Base-by-base conservation (phyloP, 2,329 filamentous ascomycete species). In the Aspergillus nomiae region DNA sequence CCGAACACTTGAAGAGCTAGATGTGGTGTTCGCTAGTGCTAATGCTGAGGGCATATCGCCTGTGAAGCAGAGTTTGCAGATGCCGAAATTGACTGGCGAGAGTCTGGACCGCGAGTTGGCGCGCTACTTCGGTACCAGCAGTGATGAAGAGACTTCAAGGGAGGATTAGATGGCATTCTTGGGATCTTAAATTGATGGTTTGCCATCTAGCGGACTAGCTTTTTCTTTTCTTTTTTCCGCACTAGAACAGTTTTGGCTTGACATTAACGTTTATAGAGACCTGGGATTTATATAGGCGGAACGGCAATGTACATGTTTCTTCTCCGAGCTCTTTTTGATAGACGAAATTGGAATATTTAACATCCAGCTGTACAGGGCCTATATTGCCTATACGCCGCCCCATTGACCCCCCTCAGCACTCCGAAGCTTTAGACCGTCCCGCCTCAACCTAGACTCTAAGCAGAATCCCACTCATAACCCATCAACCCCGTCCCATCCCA, bases 1-100 rank as follows among this genome's bases (percentile, higher is more conserved):
- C 63, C 83, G 84, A 7, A 85, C 82, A 11, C 79, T 91, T 34
- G 89, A 91, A 74, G 89, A 91, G 73, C 86, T 91, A 74, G 89
- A 91, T 19, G 32, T 58, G 4, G 58, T 63, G 11, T 61, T 61
- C 30, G 59, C 59, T 6, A 61, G 59, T 41, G 59, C 59, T n/a
- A 28, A 50, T 32, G 59, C 59, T 14, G 6, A 61, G 43, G 59
- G 59, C 21, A 50, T 61, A 19, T 30, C 41, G 14, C 59, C 59
- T 9, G 59, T 61, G 28, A 61, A 61, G 16, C 53, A 61, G 24
- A 61, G 59, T 16, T 26, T 48, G 30, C 28, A 61, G 32, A 61
- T 61, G 59, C 59, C 43, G 26, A 56, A 50, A 9, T 36, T 57
- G 30, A 34, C 45, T 0, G 53, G 59, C 1, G 30, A 43, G 32